phyloP scores from a whole-genome alignment of 257 asterid species.

The Ajuga chamaepitys region DNA sequence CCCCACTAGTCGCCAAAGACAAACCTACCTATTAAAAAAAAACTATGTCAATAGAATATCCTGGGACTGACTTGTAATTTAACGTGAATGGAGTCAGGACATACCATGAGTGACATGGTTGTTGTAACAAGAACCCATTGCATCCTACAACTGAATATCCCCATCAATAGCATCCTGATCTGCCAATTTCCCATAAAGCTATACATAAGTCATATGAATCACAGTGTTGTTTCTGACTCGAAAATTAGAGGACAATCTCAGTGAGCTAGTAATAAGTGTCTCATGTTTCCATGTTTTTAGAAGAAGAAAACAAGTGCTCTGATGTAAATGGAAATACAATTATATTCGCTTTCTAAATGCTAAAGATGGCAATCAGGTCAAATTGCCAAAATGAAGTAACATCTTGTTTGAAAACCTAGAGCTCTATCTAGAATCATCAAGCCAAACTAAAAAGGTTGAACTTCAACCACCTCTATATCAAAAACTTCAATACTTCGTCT shows the following conservation, averaged over 20 bases:
- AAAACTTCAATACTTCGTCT: neutral
- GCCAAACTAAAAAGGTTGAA: neutral
- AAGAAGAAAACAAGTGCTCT: neutral
- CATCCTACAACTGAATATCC: constrained; percentile 41
- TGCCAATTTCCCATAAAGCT: constrained; percentile 58
- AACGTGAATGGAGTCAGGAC: constrained; percentile 21
- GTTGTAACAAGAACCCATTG: constrained; percentile 35
- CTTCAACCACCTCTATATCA: neutral
- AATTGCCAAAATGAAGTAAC: neutral
- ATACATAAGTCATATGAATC: constrained; percentile 28
- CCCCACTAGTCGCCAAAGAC: constrained; percentile 32
- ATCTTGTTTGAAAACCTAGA: neutral
- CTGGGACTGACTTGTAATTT: constrained; percentile 18
- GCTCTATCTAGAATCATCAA: neutral
- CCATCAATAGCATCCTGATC: constrained; percentile 69
- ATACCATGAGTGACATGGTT: constrained; percentile 32
- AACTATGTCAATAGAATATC: constrained; percentile 23
- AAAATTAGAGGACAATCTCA: constrained; percentile 16
- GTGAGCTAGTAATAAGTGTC: constrained; percentile 4
- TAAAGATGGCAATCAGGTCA: neutral
- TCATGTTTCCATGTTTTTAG: constrained; percentile 4
- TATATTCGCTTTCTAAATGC: neutral
- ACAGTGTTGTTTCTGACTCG: constrained; percentile 19
- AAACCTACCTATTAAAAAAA: constrained; percentile 27
- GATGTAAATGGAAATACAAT: neutral